Evolutionary conservation across 2,329 filamentous ascomycete genomes (phyloP).

Genomic region (Sclerotinia sclerotiorum): DNA sequence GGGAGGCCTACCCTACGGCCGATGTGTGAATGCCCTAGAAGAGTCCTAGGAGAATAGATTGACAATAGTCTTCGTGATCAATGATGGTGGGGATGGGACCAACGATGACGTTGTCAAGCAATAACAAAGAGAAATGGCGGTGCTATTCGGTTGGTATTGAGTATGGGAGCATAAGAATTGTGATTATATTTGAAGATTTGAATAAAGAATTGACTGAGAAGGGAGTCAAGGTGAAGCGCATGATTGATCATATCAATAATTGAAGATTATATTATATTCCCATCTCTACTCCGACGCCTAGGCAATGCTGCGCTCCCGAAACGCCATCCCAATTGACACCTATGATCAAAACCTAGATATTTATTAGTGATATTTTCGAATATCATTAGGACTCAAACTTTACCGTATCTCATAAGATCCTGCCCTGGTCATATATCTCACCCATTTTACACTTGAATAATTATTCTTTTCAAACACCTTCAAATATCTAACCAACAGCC

Average conservation of each 20-base stretch:
- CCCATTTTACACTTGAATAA: constrained; percentile 98
- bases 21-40: no score
- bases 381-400: constrained; percentile 24
- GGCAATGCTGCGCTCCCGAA: constrained; percentile 24
- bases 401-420: constrained; percentile 96
- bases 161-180: background rate
- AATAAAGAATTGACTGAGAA: background rate
- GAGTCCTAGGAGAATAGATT: no score
- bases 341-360: constrained; percentile 28
- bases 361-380: constrained; percentile 8
- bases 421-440: constrained; percentile 96
- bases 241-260: constrained; percentile 6
- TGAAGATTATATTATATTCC: constrained; percentile 23
- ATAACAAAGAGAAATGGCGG: background rate
- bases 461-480: constrained; percentile 99
- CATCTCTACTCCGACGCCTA: constrained; percentile 20
- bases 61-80: no score
- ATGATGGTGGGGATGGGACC: background rate
- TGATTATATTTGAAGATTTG: background rate
- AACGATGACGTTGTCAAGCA: background rate
- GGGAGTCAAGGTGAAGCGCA: background rate
- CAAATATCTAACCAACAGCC: constrained; percentile 85
- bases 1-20: no score
- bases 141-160: background rate
- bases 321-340: constrained; percentile 15